Conservation (phyloP, 2,329 filamentous ascomycete genomes). For the Fusarium burgessii region DNA sequence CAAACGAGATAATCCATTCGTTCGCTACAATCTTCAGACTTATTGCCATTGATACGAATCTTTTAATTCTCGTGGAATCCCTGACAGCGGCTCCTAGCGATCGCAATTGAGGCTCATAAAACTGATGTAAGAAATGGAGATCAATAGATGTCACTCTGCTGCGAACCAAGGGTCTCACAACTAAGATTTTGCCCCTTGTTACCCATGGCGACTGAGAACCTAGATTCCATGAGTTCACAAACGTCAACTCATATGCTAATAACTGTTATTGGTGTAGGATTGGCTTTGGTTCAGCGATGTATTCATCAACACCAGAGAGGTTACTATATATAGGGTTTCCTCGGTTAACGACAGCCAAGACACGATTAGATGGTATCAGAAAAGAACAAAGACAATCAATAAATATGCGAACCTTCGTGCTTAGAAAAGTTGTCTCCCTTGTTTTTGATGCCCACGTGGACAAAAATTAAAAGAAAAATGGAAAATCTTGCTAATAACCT, state of each 20-base stretch:
- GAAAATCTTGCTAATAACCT: conserved; percentile 30
- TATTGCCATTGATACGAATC: background rate
- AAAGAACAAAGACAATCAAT: background rate
- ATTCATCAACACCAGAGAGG: background rate
- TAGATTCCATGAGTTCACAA: conserved; percentile 5
- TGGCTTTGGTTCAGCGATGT: background rate
- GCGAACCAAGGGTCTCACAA: background rate
- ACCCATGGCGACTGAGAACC: conserved; percentile 25
- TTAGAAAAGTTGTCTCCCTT: background rate
- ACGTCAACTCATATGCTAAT: background rate
- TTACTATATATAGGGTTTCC: too few relatives aligned
- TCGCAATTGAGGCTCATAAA: background rate
- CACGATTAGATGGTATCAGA: background rate
- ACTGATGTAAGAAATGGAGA: background rate
- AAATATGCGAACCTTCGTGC: background rate
- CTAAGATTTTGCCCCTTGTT: conserved; percentile 25
- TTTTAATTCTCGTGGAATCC: background rate
- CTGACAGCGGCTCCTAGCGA: background rate
- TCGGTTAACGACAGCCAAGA: background rate
- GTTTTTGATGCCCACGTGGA: conserved; percentile 4
- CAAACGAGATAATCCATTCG: conserved; percentile 7
- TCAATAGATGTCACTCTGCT: background rate
- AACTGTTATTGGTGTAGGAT: background rate
- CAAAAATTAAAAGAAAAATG: conserved; percentile 3
- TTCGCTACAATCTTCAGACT: background rate